Evolutionary conservation across 2,329 filamentous ascomycete species (phyloP), one percentile per base, ranked within the genome.

Genomic region (Cryoendolithus antarcticus): DNA sequence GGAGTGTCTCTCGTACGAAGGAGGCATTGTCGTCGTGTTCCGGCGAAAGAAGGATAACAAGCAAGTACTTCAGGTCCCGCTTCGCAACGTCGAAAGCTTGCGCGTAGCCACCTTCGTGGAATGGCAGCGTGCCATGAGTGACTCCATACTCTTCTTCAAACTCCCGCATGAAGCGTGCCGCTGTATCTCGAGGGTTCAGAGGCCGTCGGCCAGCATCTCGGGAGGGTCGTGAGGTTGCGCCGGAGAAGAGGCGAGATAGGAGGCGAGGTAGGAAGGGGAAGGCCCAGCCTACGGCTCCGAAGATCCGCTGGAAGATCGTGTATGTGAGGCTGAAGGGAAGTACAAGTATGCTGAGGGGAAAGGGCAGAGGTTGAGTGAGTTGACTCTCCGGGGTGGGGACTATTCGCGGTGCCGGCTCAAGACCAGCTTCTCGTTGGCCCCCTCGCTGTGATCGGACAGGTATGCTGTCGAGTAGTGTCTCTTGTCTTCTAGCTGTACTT

Each of bases 121-220:
- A 94, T 0, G 82, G 79, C 4, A 96, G 63, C 4, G 67, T 69
- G 35, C 77, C 74, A 11, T 69, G 63, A 34, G 51, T 50, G 11
- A 57, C 49, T 0, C 86, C 86, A 55, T 95, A 91, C 52, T 93
- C 85, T 62, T 98, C 91, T 53, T 94, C 86, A 49, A 98, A 94
- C 52, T 96, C 88, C 6, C 89, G 76, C 54, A 85, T 82, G 59
- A 96, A 93, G 27, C 91, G 72, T 19, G 83, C 80, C 0, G 89
- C 86, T 1, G 86, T 89, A 55, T 98, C 91, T 41, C 83, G 77
- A 1, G 89, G 86, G 55, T 82, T 82, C 33, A 95, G 65, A 49
- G 85, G 75, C 48, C 85, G 73, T 28, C 89, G 74, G 28, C 52
- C 53, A 1, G 78, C 79, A 48, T 77, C 78, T 42, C 72, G 66